A percentile compares a stretch with the other conserved stretches of the same genome.
Conservation (phyloP, 2,329 filamentous ascomycete genomes). For the Septoria linicola region DNA sequence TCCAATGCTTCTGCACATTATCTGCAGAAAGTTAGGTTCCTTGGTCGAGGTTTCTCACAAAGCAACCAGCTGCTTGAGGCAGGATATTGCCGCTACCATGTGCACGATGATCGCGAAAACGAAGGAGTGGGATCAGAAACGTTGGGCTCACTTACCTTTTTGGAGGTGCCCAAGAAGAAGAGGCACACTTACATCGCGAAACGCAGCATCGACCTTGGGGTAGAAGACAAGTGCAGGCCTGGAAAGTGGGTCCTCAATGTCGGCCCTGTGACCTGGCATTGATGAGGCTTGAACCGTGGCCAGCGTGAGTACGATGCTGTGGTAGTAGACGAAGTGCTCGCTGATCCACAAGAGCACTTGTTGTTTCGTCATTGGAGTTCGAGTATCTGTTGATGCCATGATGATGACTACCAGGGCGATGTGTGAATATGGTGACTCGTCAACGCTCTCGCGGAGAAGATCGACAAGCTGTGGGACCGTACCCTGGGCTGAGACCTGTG, state of each 20-base stretch:
- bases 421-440: neutral
- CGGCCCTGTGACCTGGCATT: neutral
- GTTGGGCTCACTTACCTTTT: too few species aligned
- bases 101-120: too few species aligned
- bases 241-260: neutral
- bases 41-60: neutral
- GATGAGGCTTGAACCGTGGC: neutral
- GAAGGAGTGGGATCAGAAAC: too few species aligned
- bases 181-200: neutral
- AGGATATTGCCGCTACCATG: too few species aligned
- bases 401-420: neutral
- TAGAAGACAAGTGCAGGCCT: neutral
- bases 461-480: too few species aligned
- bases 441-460: too few species aligned
- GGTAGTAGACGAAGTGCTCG: neutral
- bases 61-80: conserved; percentile 37
- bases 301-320: neutral
- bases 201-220: too few species aligned
- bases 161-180: conserved; percentile 64
- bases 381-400: neutral
- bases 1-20: too few species aligned
- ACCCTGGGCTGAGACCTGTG: too few species aligned
- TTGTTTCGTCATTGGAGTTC: neutral
- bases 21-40: too few species aligned
- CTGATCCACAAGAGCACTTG: neutral